Evolutionary conservation across 805 yeast species (phyloP), one percentile per base, ranked within the genome.

Genomic region (Metschnikowia gruessii): DNA sequence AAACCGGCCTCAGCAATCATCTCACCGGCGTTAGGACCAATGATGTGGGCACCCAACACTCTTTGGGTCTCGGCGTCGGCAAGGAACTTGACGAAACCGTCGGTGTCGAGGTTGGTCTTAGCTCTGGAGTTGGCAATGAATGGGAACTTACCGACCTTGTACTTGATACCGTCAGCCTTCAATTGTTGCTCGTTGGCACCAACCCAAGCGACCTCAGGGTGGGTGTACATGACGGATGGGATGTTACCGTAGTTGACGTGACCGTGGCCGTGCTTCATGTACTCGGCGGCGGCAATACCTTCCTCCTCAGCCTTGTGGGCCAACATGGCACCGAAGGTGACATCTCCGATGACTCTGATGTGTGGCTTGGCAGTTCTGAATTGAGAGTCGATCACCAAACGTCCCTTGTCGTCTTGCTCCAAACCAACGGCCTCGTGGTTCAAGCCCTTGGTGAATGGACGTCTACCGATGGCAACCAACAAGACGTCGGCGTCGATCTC

Each of bases 221-320:
- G 97, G 41, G 98, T 85, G 80, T 94, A 94, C 99, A 94, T 94
- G 57, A 94, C 99, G 30, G 97, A 82, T 56, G 99, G 99, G 60
- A 94, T 94, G 76, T 87, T 95, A 60, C 84, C 95, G 74, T 94
- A 94, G 83, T 94, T 94, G 58, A 94, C 98, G 69, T 94, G 99
- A 50, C 99, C 99, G 66, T 86, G 87, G 56, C 98, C 99, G 58
- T 72, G 72, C 77, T 89, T 89, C 69, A 94, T 81, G 77, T 82
- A 87, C 76, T 94, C 99, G 56, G 80, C 98, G 57, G 96, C 98
- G 48, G 99, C 99, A 59, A 94, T 85, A 73, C 97, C 99, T 79
- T 94, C 99, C 70, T 94, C 99, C 79, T 94, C 99, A 53, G 99
- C 99, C 80, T 94, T 94, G 81, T 94, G 99, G 55, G 99, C 99